Evolutionary conservation across 805 yeast species (phyloP), one percentile per base, ranked within the genome.

Genomic region (Kregervanrija delftensis): DNA sequence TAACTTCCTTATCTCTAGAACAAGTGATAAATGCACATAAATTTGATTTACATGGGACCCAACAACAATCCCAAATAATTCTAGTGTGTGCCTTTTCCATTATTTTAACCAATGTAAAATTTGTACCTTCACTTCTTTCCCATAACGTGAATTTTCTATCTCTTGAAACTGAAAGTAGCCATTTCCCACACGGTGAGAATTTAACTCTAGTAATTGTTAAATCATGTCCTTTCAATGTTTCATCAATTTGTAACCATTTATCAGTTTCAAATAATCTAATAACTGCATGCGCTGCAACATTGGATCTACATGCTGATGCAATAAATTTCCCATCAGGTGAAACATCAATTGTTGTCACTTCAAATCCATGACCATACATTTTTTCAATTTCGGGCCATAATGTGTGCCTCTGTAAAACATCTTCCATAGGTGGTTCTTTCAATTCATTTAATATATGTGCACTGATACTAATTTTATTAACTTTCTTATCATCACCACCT

Each of bases 311-410:
- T n/a, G 97, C 86, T 8, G 95, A 80, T 2, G 96, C 96, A 37
- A 93, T 72, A 22, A 83, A 60, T 33, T 66, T 60, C 11, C 78
- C 74, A 54, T 76, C 80, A 4, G 82, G 79, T 8, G 88, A 77
- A 1, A 81, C 74, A 43, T 86, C 95, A 35, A 89, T 73, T 38
- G 91, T 75, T 0, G 88, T 79, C 34, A 90, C 79, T 61, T 95
- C 99, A 64, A 88, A 95, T 8, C 99, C 99, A 62, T 93, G 99
- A 0, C 99, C 99, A 58, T 93, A 93, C 37, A 93, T 65, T 61
- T 93, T 93, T 56, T 93, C 99, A 45, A 83, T 68, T 59, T 93
- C 99, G 0, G 99, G 99, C 83, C 95, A 93, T 43, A 93, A 68
- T 0, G 98, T 86, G 58, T 82, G 87, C 57, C 98, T 74, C 61